Evolutionary conservation across 177 flowering plant species (phyloP), one percentile per base, ranked within the genome.

Genomic region (Vitis hybrid): DNA sequence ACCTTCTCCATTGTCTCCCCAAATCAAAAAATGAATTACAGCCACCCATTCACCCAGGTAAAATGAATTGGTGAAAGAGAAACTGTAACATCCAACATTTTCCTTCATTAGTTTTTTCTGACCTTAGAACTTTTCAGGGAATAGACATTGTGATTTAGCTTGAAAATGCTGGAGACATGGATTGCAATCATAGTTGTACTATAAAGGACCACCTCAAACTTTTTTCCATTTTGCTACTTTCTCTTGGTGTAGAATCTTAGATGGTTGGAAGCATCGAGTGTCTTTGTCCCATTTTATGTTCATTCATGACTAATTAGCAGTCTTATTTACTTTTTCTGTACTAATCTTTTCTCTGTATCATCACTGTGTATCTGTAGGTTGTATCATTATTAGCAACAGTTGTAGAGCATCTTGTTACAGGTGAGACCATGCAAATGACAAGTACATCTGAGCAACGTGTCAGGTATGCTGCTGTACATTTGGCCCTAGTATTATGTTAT

Each of bases 341-440:
- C 32, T 66, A 58, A 52, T 40, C 32, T 65, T 35, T 15, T 13
- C 55, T n/a, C 46, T 74, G 11, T 62, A 56, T 52, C 24, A 14
- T 56, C 48, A 52, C 40, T 59, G 15, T 77, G 66, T 60, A 16
- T 65, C 3, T 75, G 64, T 78, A 94, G 97, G 98, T 93, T 68
- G 97, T 96, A 46, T 73, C 91, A 11, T 84, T 96, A 54, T 48
- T 93, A 50, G 92, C 97, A 57, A 87, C 77, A 70, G 92, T 80
- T 66, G 87, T 95, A 15, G 91, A 91, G 74, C 94, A 95, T 83
- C 94, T 95, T 52, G 99, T 95, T 76, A 93, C 93, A 0, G 99
- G 99, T 48, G 99, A 95, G 79, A 95, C 98, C 61, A 95, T 95
- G 99, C 99, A 95, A 80, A 95, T 93, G 99, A 85, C 91, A 6